These are phyloP conservation scores for Calocybe cyanea DNA, from an alignment of 768 basidiomycete genomes.

Conservation along the genomic window DNA sequence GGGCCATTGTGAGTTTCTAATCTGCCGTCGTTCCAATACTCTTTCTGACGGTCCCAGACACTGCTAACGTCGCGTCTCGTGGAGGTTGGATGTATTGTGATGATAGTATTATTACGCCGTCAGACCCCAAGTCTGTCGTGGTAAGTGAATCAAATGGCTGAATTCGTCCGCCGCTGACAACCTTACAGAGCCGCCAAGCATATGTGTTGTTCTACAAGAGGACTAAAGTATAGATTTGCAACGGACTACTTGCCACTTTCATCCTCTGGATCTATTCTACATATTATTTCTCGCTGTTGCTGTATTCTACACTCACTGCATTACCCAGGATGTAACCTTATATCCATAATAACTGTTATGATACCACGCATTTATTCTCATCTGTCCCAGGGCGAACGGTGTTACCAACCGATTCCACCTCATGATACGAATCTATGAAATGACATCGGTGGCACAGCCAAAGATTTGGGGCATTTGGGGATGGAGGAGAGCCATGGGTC, in stretches of 20 bases:
- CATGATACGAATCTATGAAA: no score
- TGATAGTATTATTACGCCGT: constrained; percentile 79
- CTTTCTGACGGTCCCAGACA: constrained; percentile 51
- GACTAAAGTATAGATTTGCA: constrained; percentile 39
- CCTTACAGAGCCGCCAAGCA: constrained; percentile 49
- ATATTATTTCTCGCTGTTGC: constrained; percentile 17
- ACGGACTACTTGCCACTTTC: constrained; percentile 19
- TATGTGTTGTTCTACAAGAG: constrained; percentile 84
- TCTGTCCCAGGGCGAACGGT: no score
- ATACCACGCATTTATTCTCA: constrained; percentile 33
- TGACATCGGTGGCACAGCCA: constrained; percentile 49
- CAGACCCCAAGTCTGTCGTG: constrained; percentile 77
- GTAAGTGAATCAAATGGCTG: constrained; percentile 39
- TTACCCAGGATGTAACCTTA: constrained; percentile 31
- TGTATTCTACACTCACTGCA: constrained; percentile 20
- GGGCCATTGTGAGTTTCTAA: constrained; percentile 85
- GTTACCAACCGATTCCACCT: no score
- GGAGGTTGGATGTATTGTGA: constrained; percentile 93
- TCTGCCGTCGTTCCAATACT: neutral
- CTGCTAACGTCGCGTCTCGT: constrained; percentile 83
- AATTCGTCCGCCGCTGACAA: neutral
- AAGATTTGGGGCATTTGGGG: constrained; percentile 4
- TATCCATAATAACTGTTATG: constrained; percentile 27
- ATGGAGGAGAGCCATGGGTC: constrained; percentile 5
- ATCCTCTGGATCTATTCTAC: constrained; percentile 13